Evolutionary conservation across 257 asterid genomes (phyloP).

Genomic region (Solanum clarkiae): DNA sequence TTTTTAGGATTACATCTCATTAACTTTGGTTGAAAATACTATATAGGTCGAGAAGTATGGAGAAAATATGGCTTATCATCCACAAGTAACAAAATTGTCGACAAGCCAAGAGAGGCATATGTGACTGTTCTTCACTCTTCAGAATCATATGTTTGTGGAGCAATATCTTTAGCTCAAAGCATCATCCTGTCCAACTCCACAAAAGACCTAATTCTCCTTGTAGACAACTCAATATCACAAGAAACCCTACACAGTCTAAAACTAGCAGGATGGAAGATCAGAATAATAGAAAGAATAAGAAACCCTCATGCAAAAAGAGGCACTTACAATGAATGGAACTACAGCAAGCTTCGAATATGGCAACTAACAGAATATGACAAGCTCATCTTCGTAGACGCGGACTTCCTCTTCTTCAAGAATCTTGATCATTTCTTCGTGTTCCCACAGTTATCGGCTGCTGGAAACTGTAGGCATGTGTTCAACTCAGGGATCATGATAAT

Average conservation of each 20-base stretch:
- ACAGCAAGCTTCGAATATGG: conserved; percentile 82
- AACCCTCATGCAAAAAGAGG: conserved; percentile 21
- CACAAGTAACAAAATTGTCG: background rate
- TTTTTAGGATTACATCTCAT: background rate
- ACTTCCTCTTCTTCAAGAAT: conserved; percentile 41
- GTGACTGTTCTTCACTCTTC: conserved; percentile 30
- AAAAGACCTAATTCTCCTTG: conserved; percentile 27
- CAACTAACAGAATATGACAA: conserved; percentile 54
- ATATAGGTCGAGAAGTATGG: conserved; percentile 8
- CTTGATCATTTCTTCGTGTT: conserved; percentile 47
- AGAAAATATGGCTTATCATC: background rate
- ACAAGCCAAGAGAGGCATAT: conserved; percentile 25
- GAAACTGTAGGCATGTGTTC: conserved; percentile 47
- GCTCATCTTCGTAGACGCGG: conserved; percentile 54
- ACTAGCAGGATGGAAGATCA: conserved; percentile 33
- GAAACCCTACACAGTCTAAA: conserved; percentile 9
- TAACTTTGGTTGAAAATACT: background rate
- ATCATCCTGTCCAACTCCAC: conserved; percentile 17
- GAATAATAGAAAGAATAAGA: conserved; percentile 14
- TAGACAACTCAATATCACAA: conserved; percentile 15
- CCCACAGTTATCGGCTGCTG: conserved; percentile 63
- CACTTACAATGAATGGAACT: conserved; percentile 76
- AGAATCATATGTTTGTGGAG: conserved; percentile 34
- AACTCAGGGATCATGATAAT: conserved; percentile 81
- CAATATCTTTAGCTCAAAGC: conserved; percentile 31